Conservation (phyloP, 768 basidiomycete species). For the Suillus variegatus region DNA sequence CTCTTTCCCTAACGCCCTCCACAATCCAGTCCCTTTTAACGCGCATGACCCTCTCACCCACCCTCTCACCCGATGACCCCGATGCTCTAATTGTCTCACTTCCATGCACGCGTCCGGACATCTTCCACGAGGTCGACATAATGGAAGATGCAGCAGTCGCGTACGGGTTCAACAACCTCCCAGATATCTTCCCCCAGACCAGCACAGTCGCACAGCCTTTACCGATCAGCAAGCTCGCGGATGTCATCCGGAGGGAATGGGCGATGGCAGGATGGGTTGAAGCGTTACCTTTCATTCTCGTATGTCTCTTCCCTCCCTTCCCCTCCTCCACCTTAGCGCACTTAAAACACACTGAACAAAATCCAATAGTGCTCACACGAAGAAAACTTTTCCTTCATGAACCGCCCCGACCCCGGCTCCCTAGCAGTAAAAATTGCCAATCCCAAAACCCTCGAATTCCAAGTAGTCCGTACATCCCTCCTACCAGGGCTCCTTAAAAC, state of each 20-base stretch:
- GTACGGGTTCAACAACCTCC: conserved; percentile 97
- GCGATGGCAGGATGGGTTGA: conserved; percentile 96
- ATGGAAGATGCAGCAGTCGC: conserved; percentile 99
- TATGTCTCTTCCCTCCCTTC: conserved; percentile 38
- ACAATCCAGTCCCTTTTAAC: conserved; percentile 74
- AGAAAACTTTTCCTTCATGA: conserved; percentile 95
- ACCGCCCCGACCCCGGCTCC: conserved; percentile 78
- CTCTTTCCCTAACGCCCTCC: conserved; percentile 64
- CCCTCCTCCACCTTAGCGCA: neutral
- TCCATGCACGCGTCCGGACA: conserved; percentile 96
- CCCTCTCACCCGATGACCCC: conserved; percentile 51
- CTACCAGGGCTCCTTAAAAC: conserved; percentile 97
- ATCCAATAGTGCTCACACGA: conserved; percentile 87
- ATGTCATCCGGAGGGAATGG: conserved; percentile 89
- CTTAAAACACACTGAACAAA: conserved; percentile 5
- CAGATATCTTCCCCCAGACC: conserved; percentile 87
- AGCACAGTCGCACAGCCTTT: conserved; percentile 94
- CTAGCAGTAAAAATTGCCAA: conserved; percentile 92
- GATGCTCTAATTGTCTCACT: conserved; percentile 79
- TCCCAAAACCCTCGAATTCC: conserved; percentile 97
- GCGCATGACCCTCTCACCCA: conserved; percentile 77
- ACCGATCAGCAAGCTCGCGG: conserved; percentile 85
- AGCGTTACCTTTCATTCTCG: conserved; percentile 90
- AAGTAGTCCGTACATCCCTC: conserved; percentile 95
- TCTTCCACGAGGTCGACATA: conserved; percentile 96